Conservation (phyloP, 1,284 basidiomycete genomes). For the Heliocybe sulcata region DNA sequence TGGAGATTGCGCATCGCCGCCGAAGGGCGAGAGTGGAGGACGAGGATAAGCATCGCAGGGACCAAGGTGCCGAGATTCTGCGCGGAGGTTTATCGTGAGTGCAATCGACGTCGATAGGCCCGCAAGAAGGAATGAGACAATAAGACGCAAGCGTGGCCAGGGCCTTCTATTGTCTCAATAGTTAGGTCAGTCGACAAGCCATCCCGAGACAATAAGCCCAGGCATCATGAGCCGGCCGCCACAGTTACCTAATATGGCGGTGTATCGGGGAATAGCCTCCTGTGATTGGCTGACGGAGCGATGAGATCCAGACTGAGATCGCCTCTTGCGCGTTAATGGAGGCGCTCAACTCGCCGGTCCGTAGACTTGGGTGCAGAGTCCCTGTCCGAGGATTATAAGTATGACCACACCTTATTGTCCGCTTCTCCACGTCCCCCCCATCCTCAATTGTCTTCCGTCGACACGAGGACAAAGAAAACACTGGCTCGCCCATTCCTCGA, state of each 20-base stretch:
- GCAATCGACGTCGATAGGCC: neutral
- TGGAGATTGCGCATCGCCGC: neutral
- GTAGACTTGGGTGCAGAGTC: neutral
- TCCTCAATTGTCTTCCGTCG: neutral
- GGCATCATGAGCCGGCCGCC: neutral
- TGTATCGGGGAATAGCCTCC: neutral
- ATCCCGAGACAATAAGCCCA: neutral
- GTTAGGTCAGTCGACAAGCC: neutral
- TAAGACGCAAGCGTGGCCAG: neutral
- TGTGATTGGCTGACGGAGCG: neutral
- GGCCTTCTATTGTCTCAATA: neutral
- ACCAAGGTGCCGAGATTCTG: neutral
- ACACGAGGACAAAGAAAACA: neutral
- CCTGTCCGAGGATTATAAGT: neutral
- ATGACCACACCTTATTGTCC: neutral
- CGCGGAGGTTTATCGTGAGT: neutral
- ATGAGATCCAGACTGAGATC: neutral
- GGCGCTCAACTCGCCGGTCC: neutral
- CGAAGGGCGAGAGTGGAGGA: neutral
- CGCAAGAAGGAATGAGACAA: neutral
- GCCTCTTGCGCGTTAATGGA: neutral
- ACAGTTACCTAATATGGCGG: neutral
- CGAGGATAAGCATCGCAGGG: slow-evolving; percentile 1
- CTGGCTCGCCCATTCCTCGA: neutral
- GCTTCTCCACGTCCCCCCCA: neutral